Conservation (phyloP, 805 yeast genomes). For the Zygoascus flipseniorum region DNA sequence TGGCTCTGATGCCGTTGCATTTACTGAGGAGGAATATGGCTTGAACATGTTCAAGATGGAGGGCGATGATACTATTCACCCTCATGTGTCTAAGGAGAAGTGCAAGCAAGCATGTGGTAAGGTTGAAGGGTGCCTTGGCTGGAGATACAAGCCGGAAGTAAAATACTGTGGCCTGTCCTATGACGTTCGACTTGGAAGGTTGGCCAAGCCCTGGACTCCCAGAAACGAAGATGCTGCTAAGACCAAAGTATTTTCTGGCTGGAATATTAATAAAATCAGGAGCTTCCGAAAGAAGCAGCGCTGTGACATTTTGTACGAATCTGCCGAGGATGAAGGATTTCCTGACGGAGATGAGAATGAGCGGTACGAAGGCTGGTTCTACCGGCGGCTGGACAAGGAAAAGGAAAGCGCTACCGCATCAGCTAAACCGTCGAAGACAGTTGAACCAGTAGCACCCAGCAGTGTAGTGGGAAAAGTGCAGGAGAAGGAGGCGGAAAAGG, state of each 20-base stretch:
- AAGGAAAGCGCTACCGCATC: no score
- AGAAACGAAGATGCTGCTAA: neutral
- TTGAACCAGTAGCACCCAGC: neutral
- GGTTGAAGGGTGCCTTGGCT: conserved; percentile 8
- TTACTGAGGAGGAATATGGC: conserved; percentile 1
- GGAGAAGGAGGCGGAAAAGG: neutral
- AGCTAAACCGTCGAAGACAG: neutral
- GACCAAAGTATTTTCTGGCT: conserved; percentile 20
- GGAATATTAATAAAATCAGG: conserved; percentile 27
- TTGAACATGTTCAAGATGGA: neutral
- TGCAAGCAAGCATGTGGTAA: conserved; percentile 10
- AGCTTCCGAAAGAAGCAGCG: conserved; percentile 13
- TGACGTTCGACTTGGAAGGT: conserved; percentile 8
- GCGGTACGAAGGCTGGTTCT: conserved; percentile 15
- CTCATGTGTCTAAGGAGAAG: conserved; percentile 11
- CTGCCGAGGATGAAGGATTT: conserved; percentile 4
- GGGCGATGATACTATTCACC: conserved; percentile 4
- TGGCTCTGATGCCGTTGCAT: neutral
- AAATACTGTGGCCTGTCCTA: conserved; percentile 4
- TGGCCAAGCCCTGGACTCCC: conserved; percentile 14
- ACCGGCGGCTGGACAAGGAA: neutral
- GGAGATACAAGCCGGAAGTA: conserved; percentile 3
- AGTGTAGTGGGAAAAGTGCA: neutral
- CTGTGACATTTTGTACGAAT: conserved; percentile 19
- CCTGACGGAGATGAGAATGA: conserved; percentile 8